These are phyloP conservation scores for Aspergillus haitiensis DNA, from an alignment of 495 filamentous ascomycete genomes.

Conservation along the genomic window DNA sequence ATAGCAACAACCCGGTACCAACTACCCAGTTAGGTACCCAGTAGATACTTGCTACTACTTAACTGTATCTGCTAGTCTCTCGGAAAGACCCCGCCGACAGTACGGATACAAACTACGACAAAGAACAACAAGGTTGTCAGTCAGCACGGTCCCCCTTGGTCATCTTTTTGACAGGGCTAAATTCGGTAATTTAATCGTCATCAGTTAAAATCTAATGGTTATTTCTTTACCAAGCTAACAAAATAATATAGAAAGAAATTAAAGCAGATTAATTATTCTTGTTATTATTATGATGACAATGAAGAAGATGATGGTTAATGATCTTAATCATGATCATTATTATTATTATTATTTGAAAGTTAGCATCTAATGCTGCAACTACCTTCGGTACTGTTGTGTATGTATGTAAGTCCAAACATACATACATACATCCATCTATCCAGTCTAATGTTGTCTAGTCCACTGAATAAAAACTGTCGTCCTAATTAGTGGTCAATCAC, in stretches of 20 bases:
- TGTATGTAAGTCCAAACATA: conserved; percentile 12
- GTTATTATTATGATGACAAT: no score
- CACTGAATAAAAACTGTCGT: conserved; percentile 14
- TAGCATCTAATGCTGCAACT: not conserved
- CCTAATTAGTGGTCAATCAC: conserved; percentile 22
- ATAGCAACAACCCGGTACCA: conserved; percentile 1
- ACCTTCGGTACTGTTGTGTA: not conserved
- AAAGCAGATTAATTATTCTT: no score
- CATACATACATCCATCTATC: not conserved
- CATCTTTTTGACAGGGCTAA: conserved; percentile 8
- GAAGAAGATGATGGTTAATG: no score
- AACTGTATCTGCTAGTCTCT: not conserved
- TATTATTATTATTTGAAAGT: not conserved
- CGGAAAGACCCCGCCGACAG: conserved; percentile 21
- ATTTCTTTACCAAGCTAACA: no score
- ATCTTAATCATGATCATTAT: not conserved
- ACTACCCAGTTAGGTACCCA: no score
- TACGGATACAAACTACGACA: not conserved
- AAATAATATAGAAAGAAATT: no score
- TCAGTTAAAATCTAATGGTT: no score
- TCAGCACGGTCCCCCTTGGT: conserved; percentile 16
- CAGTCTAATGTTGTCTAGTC: conserved; percentile 1
- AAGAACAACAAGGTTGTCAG: conserved; percentile 16
- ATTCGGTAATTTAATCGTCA: no score
- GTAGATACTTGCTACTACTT: not conserved